Evolutionary conservation across 768 basidiomycete genomes (phyloP).

Genomic region (Pholiota conissans): DNA sequence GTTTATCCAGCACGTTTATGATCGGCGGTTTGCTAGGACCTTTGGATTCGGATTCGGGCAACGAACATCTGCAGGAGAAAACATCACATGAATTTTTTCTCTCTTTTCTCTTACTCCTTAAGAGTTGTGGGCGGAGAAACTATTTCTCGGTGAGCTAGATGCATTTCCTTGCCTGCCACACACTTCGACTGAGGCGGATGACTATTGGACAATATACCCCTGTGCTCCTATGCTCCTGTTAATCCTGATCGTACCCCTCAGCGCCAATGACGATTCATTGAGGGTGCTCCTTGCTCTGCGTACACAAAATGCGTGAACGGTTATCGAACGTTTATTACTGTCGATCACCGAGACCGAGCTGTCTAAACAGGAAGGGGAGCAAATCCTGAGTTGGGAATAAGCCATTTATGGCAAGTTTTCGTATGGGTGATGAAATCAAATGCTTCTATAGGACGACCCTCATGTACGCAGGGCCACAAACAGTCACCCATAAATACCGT

Average conservation of each 20-base stretch:
- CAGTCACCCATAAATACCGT: background rate
- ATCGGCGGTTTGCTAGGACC: background rate
- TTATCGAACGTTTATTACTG: background rate
- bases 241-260: background rate
- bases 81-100: background rate
- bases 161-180: background rate
- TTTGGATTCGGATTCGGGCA: background rate
- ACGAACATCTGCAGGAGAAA: background rate
- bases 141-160: background rate
- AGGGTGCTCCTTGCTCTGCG: background rate
- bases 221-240: background rate
- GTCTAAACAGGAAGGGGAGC: background rate
- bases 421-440: background rate
- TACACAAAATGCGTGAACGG: background rate
- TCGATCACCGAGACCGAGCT: conserved; percentile 9
- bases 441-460: background rate
- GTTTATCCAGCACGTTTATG: background rate
- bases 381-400: conserved; percentile 4
- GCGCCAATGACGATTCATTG: background rate
- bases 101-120: background rate
- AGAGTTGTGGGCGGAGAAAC: background rate
- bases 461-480: background rate
- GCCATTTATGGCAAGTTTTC: conserved; percentile 1
- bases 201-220: too few relatives aligned
- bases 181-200: background rate